phyloP scores from a whole-genome alignment of 2,329 filamentous ascomycete species.

The Blumeria graminis region DNA sequence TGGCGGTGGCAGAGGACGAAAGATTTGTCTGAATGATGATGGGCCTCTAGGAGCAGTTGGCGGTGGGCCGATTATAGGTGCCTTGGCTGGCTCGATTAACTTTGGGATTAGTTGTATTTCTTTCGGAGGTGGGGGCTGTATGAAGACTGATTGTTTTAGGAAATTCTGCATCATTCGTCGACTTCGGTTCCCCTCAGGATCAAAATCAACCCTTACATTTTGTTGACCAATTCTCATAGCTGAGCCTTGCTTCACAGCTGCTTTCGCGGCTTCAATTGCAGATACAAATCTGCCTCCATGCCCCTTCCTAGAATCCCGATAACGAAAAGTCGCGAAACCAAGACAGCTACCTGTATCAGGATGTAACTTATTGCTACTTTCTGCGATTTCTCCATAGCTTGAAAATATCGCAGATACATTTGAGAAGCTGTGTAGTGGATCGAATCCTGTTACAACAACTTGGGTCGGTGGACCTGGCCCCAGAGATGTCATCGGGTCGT shows the following conservation, averaged over 20 bases:
- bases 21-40: constrained; percentile 11
- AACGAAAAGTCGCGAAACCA: constrained; percentile 78
- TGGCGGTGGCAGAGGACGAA: constrained; percentile 7
- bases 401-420: constrained; percentile 56
- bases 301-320: constrained; percentile 39
- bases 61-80: constrained; percentile 33
- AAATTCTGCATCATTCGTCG: constrained; percentile 52
- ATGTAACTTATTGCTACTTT: constrained; percentile 84
- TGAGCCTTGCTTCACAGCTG: constrained; percentile 53
- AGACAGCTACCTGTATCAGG: constrained; percentile 84
- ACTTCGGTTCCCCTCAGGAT: constrained; percentile 70
- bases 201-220: constrained; percentile 60
- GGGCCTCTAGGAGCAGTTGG: constrained; percentile 75
- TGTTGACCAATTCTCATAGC: constrained; percentile 59
- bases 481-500: constrained; percentile 61
- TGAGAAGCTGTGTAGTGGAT: constrained; percentile 61
- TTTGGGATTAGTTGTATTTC: constrained; percentile 16
- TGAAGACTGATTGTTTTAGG: constrained; percentile 36
- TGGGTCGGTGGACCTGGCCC: constrained; percentile 77
- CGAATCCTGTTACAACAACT: constrained; percentile 87
- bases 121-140: constrained; percentile 5
- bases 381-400: constrained; percentile 65
- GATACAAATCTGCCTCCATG: constrained; percentile 24
- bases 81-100: constrained; percentile 18
- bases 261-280: constrained; percentile 59